Conservation (phyloP, 1,284 basidiomycete species). For the Austroboletus niveus region DNA sequence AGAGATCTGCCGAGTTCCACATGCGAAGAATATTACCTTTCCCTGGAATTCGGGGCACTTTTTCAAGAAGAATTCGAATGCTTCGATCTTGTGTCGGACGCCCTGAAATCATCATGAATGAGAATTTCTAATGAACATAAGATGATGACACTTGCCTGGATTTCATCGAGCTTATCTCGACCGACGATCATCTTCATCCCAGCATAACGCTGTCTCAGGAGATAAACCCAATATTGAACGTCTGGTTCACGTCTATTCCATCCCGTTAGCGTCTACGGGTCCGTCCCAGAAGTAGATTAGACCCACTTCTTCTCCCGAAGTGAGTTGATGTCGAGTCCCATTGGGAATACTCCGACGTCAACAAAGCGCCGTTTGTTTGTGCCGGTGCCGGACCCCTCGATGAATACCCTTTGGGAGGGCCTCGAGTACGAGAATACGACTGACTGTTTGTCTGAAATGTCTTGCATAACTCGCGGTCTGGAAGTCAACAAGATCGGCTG, state of each 20-base stretch:
- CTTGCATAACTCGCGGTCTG: constrained; percentile 81
- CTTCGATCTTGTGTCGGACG: constrained; percentile 78
- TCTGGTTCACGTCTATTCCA: constrained; percentile 62
- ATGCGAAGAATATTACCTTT: constrained; percentile 42
- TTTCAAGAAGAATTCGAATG: constrained; percentile 83
- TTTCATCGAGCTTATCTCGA: constrained; percentile 84
- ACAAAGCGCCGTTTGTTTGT: constrained; percentile 55
- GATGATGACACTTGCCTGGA: constrained; percentile 47
- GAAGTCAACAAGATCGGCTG: constrained; percentile 74
- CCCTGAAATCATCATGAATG: constrained; percentile 40
- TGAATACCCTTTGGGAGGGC: constrained; percentile 84
- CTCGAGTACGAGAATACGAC: constrained; percentile 77
- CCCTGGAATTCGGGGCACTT: constrained; percentile 76
- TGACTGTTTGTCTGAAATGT: constrained; percentile 82
- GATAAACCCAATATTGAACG: constrained; percentile 78
- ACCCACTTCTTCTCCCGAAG: constrained; percentile 67
- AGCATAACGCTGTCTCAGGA: constrained; percentile 74
- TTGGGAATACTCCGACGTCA: constrained; percentile 84
- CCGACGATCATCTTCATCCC: constrained; percentile 72
- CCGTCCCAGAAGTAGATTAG: constrained; percentile 4
- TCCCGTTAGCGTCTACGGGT: constrained; percentile 12
- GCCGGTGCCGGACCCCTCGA: constrained; percentile 30
- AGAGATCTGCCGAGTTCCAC: neutral
- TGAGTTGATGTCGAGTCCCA: constrained; percentile 82
- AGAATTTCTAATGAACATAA: neutral